Conservation (phyloP, 345 rosid species). For the Lepidium aucheri region DNA sequence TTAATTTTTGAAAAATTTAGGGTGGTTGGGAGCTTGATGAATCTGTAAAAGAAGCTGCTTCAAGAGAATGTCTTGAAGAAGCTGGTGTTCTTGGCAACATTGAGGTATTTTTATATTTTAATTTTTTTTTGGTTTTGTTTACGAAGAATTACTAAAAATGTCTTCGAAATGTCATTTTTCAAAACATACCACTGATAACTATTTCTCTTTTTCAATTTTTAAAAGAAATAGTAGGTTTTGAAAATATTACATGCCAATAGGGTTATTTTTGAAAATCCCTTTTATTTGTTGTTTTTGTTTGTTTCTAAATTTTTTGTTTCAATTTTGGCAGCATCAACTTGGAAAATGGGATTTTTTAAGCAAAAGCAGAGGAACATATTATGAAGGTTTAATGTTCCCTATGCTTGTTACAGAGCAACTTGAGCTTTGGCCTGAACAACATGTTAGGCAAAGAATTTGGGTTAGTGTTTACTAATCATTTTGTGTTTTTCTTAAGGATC, state of each 20-base stretch:
- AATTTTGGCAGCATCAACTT: constrained; percentile 43
- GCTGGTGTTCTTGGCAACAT: constrained; percentile 82
- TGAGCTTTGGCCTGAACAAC: constrained; percentile 80
- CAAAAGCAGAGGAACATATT: constrained; percentile 71
- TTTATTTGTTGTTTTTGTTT: background rate
- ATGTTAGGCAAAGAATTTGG: constrained; percentile 70
- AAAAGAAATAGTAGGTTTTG: too few species aligned
- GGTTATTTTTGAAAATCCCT: too few species aligned
- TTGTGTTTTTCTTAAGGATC: background rate
- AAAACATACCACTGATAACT: too few species aligned
- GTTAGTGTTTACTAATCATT: constrained; percentile 5
- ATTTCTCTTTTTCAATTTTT: too few species aligned
- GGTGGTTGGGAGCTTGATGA: constrained; percentile 98
- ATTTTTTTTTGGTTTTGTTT: background rate
- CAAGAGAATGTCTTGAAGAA: constrained; percentile 75
- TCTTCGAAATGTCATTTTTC: too few species aligned
- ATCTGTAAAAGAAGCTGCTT: constrained; percentile 75
- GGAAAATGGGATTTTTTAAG: constrained; percentile 83
- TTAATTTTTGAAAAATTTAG: constrained; percentile 22
- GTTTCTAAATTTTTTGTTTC: background rate
- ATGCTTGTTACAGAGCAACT: constrained; percentile 76
- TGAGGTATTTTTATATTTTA: constrained; percentile 38
- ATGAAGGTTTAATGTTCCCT: constrained; percentile 94
- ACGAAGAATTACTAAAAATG: too few species aligned
- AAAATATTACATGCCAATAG: too few species aligned